Evolutionary conservation across 2,329 filamentous ascomycete genomes (phyloP), one percentile per base, ranked within the genome.

Genomic region (Ascochyta koolunga): DNA sequence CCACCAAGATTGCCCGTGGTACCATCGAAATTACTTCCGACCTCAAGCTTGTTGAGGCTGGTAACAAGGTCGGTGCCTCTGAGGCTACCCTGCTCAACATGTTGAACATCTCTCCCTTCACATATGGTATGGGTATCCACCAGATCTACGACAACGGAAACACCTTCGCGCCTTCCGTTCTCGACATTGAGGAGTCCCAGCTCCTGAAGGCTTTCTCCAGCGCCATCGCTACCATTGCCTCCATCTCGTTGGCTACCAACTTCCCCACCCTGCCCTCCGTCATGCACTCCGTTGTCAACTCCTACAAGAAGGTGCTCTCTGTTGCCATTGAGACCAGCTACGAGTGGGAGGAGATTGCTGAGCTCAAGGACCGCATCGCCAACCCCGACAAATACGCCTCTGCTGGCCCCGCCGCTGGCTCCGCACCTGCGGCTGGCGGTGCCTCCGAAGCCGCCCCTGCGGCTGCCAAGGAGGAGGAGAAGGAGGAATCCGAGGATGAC

Each of bases 1-100:
- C 95, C 78, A 99, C 95, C 87, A 99, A 99, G 92, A 99, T 99
- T 83, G 95, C 95, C 79, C 95, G 95, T 96, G 96, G 95, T 96
- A 99, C 95, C 83, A 99, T 99, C 83, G 95, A 99, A 91, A 99
- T 99, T 78, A 97, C 93, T 65, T 85, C 88, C 74, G 95, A 99
- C 78, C 86, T 99, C 74, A 98, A 97, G 90, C 90, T 99, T 80
- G 89, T 98, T 76, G 92, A 96, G 85, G 86, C 91, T 66, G 88
- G 88, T 71, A 84, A 53, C 85, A 98, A 96, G 87, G 96, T 99
- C 85, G 95, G 96, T 80, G 89, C 95, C 77, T 99, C 95, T 78
- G 95, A 99, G 86, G 95, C 95, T 69, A 96, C 93, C 76, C 87
- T 99, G 70, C 89, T 99, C 75, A 99, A 99, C 90, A 90, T 99